Evolutionary conservation across 73 alveolate species (phyloP).

Genomic region (Paramecium pentaurelia): DNA sequence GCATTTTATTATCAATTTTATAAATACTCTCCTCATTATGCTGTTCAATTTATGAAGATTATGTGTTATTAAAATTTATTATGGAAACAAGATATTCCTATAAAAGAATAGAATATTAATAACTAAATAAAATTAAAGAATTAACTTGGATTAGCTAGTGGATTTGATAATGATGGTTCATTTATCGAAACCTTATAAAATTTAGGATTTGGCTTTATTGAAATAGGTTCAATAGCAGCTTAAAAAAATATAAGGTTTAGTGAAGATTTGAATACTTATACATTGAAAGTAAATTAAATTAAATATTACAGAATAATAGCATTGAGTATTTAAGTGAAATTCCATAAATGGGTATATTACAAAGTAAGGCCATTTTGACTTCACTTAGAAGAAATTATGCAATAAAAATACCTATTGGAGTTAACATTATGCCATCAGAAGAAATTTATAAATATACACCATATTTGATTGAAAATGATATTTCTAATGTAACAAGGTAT

Average conservation of each 20-base stretch:
- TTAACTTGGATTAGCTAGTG: constrained; percentile 22
- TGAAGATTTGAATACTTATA: neutral
- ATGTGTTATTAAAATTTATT: neutral
- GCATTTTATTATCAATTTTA: neutral
- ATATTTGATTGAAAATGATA: neutral
- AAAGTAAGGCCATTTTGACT: neutral
- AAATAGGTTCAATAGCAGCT: neutral
- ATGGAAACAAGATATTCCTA: neutral
- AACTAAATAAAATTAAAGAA: neutral
- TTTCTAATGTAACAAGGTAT: neutral
- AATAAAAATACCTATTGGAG: neutral
- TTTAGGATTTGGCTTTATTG: constrained; percentile 39
- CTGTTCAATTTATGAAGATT: neutral
- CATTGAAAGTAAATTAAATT: neutral
- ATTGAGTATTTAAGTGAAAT: neutral
- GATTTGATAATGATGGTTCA: constrained; percentile 24
- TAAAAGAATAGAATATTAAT: neutral
- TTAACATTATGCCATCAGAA: constrained; percentile 31
- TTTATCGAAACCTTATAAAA: neutral
- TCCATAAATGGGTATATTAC: neutral
- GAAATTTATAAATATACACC: neutral
- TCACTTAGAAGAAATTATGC: neutral
- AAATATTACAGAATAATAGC: neutral
- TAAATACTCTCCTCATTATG: neutral
- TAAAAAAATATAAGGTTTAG: neutral